phyloP scores from a whole-genome alignment of 352 stramenopile genomes.

The Phytophthora quininea region DNA sequence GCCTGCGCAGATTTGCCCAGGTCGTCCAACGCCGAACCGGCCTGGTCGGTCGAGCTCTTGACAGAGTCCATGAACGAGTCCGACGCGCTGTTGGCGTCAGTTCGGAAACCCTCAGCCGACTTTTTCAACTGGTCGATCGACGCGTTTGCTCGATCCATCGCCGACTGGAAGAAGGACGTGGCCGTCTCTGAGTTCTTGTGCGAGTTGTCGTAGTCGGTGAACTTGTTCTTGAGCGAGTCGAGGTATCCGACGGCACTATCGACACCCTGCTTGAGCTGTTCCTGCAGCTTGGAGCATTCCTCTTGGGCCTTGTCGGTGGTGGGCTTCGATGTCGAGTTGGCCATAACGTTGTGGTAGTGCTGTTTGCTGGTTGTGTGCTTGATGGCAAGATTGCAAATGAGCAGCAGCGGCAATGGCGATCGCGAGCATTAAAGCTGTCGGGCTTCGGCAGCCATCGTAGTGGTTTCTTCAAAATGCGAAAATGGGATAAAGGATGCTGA shows the following conservation, averaged over 20 bases:
- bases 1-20: slow-evolving; percentile 27
- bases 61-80: slow-evolving; percentile 24
- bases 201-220: slow-evolving; percentile 47
- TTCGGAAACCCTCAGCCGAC: slow-evolving; percentile 20
- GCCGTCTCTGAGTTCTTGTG: slow-evolving; percentile 43
- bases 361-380: not conserved
- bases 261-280: slow-evolving; percentile 36
- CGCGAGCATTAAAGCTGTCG: not conserved
- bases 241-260: slow-evolving; percentile 39
- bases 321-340: slow-evolving; percentile 27
- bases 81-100: slow-evolving; percentile 28
- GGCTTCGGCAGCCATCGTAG: not conserved
- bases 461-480: not conserved
- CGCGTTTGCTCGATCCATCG: slow-evolving; percentile 35
- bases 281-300: slow-evolving; percentile 44
- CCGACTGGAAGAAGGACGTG: slow-evolving; percentile 42
- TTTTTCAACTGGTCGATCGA: slow-evolving; percentile 33
- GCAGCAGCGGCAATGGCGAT: not conserved
- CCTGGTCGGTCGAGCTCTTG: slow-evolving; percentile 42
- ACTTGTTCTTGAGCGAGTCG: slow-evolving; percentile 45
- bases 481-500: too few species aligned
- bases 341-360: slow-evolving; percentile 16
- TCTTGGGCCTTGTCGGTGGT: slow-evolving; percentile 28
- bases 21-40: slow-evolving; percentile 30
- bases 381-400: slow-evolving; percentile 1